Evolutionary conservation across 176 grass and related monocot genomes (phyloP).

Genomic region (Raddia guianensis): DNA sequence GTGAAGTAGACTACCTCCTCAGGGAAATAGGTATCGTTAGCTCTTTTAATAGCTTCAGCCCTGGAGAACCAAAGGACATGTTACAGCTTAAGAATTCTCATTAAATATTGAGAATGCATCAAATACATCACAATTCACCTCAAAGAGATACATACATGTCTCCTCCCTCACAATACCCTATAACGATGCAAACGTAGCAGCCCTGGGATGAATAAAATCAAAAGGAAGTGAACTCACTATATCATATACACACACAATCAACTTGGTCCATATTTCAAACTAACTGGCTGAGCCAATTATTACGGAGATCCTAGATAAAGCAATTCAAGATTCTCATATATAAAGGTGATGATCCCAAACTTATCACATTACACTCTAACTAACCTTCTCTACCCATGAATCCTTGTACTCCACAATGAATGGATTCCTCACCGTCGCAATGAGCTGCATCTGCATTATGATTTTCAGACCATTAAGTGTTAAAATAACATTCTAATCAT

Average conservation of each 20-base stretch:
- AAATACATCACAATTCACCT: conserved; percentile 21
- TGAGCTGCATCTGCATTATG: conserved; percentile 74
- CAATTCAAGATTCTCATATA: background rate
- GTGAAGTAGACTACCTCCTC: conserved; percentile 60
- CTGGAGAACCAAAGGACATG: conserved; percentile 35
- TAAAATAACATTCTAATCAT: background rate
- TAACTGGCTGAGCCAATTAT: background rate
- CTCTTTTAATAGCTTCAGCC: conserved; percentile 81
- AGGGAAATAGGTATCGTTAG: conserved; percentile 59
- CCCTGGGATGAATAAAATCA: conserved; percentile 54
- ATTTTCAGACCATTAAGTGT: conserved; percentile 29
- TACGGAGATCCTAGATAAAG: background rate
- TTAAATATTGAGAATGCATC: background rate
- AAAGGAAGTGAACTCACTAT: background rate
- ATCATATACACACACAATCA: background rate
- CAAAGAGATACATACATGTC: conserved; percentile 81
- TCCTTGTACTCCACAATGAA: conserved; percentile 96
- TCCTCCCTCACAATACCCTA: conserved; percentile 86
- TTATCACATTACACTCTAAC: conserved; percentile 9
- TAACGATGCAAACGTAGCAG: conserved; percentile 86
- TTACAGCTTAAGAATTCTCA: background rate
- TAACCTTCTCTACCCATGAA: conserved; percentile 94
- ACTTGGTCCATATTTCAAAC: background rate
- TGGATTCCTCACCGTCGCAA: conserved; percentile 80
- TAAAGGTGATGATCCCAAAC: background rate